Base-by-base conservation (phyloP, 495 filamentous ascomycete species). In the Penicillium simplicissimum region DNA sequence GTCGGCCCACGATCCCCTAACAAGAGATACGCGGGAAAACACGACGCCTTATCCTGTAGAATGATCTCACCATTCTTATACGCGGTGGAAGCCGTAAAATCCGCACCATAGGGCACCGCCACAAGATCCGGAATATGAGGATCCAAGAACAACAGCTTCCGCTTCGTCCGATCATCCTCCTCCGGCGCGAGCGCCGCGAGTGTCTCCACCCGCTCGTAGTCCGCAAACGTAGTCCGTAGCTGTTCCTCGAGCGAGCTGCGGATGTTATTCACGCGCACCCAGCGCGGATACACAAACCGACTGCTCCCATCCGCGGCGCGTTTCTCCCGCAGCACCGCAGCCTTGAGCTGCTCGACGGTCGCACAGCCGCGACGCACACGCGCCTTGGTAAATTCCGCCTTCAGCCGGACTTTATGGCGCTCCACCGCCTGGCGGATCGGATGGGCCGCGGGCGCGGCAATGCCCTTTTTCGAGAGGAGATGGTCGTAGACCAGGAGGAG, bases 1-100 rank as follows among this genome's bases (percentile, higher is more conserved):
- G n/a, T 49, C 37, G 1, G 53, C 37, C 64, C 64, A 10, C 67
- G 62, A 52, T 79, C 72, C 55, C 92, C 85, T 0, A 97, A 76
- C 4, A 81, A 54, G 0, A 98, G 77, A 69, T 92, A 90, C 0
- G 93, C 95, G 5, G 95, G 94, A 65, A 98, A 97, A 66, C 95
- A 98, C 0, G 92, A 96, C 1, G 95, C 96, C 70, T 96, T 97
- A 70, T 98, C 96, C 74, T 98, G 95, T 38, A 98, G 70, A 42
- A 97, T 96, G 57, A 98, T 83, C 48, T 85, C 75, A 2, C 95
- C 95, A 4, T 81, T 75, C 25, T 77, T 82, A 70, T 97, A 97
- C 1, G 91, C 90, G 9, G 82, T 64, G 0, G 84, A 86, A 35
- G 84, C 85, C 9, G 85, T 85, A 54, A 96, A 79, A 59, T 96